Evolutionary conservation across 2,329 filamentous ascomycete species (phyloP).

Genomic region (Fusarium pilosicola): DNA sequence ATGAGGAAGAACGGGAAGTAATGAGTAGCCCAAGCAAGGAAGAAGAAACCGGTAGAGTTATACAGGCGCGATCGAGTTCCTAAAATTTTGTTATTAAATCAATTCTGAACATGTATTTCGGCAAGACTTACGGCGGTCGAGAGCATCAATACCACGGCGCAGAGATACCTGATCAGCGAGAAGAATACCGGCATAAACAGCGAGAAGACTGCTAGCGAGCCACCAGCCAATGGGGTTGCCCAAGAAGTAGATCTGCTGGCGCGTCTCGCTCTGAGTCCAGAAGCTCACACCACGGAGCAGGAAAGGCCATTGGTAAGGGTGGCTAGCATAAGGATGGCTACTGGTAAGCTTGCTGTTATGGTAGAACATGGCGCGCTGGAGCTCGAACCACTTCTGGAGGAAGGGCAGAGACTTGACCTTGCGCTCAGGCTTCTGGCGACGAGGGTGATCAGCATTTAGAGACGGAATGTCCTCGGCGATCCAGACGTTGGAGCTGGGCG

Average conservation of each 20-base stretch:
- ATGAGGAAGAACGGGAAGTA: slow-evolving; percentile 98
- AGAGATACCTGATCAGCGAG: slow-evolving; percentile 93
- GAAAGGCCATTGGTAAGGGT: slow-evolving; percentile 98
- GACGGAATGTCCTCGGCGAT: slow-evolving; percentile 91
- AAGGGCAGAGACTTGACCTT: slow-evolving; percentile 88
- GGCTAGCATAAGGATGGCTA: slow-evolving; percentile 94
- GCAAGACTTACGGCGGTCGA: slow-evolving; percentile 84
- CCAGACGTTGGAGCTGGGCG: slow-evolving; percentile 93
- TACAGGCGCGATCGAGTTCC: slow-evolving; percentile 93
- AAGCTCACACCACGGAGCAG: slow-evolving; percentile 96
- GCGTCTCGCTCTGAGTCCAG: slow-evolving; percentile 96
- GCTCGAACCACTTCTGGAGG: slow-evolving; percentile 92
- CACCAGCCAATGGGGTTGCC: slow-evolving; percentile 98
- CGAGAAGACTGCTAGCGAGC: slow-evolving; percentile 90
- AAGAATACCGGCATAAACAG: slow-evolving; percentile 92
- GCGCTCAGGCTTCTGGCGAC: slow-evolving; percentile 78
- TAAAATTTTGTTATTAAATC: slow-evolving; percentile 52
- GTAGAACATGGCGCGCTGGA: slow-evolving; percentile 98
- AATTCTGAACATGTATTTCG: neutral
- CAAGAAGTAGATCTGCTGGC: slow-evolving; percentile 97
- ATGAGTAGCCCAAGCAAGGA: slow-evolving; percentile 96
- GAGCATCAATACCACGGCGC: slow-evolving; percentile 89
- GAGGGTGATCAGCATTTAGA: slow-evolving; percentile 74
- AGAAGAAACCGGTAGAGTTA: slow-evolving; percentile 99
- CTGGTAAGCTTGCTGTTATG: slow-evolving; percentile 98